phyloP scores from a whole-genome alignment of 495 filamentous ascomycete genomes.

The Lentithecium fluviatile region DNA sequence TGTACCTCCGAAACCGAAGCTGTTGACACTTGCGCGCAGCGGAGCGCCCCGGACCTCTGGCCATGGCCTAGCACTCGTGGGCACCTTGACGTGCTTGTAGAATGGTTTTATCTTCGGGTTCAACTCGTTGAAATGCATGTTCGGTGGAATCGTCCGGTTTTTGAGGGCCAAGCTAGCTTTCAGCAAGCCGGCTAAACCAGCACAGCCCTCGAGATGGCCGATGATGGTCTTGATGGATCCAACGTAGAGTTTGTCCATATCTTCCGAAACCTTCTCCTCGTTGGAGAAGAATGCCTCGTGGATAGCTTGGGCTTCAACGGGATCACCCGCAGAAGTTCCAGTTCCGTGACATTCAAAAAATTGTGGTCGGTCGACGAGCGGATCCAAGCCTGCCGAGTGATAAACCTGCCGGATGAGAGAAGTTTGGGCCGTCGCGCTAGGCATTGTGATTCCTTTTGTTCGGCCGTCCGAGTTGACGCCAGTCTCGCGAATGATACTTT shows the following conservation, averaged over 20 bases:
- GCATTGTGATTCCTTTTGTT: slow-evolving; percentile 9
- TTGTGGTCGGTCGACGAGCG: not conserved
- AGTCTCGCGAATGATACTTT: slow-evolving; percentile 45
- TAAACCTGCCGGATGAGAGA: slow-evolving; percentile 5
- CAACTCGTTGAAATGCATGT: slow-evolving; percentile 9
- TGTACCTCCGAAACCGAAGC: slow-evolving; percentile 31
- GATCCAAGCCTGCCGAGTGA: slow-evolving; percentile 5
- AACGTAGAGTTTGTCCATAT: not conserved
- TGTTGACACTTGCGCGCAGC: slow-evolving; percentile 37
- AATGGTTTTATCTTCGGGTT: slow-evolving; percentile 3
- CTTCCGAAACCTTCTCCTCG: not conserved
- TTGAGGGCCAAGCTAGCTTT: slow-evolving; percentile 42
- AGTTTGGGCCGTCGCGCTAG: slow-evolving; percentile 6
- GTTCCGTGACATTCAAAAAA: slow-evolving; percentile 22
- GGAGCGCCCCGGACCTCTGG: slow-evolving; percentile 33
- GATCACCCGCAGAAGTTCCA: slow-evolving; percentile 18
- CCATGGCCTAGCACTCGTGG: not conserved
- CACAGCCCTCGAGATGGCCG: slow-evolving; percentile 53
- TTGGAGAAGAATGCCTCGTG: not conserved
- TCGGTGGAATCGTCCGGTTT: not conserved
- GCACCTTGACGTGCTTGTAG: not conserved
- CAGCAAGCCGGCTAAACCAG: slow-evolving; percentile 49
- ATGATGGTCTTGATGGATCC: slow-evolving; percentile 52
- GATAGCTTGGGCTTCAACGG: slow-evolving; percentile 9
- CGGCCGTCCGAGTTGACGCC: slow-evolving; percentile 35